These are phyloP conservation scores for Actinidia chinensis DNA, from an alignment of 179 eudicot species.

Conservation along the genomic window DNA sequence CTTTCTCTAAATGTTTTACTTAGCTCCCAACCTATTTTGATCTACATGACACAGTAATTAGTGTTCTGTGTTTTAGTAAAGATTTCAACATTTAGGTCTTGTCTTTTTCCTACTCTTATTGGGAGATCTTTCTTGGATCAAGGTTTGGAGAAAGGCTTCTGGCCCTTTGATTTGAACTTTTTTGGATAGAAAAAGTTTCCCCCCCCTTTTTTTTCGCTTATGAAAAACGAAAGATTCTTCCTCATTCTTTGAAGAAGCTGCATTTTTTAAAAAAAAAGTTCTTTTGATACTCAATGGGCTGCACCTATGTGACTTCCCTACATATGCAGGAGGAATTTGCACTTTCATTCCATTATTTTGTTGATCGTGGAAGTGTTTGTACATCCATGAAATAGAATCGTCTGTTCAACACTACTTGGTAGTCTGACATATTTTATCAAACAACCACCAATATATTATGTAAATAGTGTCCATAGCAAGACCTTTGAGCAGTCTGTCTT, in stretches of 20 bases:
- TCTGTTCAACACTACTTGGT: not conserved
- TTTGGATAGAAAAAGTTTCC: no score
- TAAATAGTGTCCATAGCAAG: not conserved
- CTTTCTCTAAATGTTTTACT: no score
- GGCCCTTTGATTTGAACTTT: no score
- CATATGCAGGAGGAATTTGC: not conserved
- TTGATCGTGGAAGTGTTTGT: not conserved
- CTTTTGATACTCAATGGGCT: not conserved
- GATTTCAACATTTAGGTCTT: no score
- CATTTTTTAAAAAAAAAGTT: not conserved
- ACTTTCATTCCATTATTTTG: not conserved
- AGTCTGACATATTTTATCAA: not conserved
- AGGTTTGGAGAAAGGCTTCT: no score
- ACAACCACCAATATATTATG: not conserved
- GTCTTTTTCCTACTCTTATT: no score
- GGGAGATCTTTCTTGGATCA: no score
- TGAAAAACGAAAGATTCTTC: no score
- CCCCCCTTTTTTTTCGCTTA: no score
- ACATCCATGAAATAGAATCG: not conserved
- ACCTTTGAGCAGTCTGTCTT: not conserved
- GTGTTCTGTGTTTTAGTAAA: no score
- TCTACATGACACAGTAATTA: no score
- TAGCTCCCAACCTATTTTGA: no score
- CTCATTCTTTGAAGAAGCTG: not conserved
- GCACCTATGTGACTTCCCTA: constrained; percentile 1